Evolutionary conservation across 129 eudicot species (phyloP).

Genomic region (Lactuca saligna): DNA sequence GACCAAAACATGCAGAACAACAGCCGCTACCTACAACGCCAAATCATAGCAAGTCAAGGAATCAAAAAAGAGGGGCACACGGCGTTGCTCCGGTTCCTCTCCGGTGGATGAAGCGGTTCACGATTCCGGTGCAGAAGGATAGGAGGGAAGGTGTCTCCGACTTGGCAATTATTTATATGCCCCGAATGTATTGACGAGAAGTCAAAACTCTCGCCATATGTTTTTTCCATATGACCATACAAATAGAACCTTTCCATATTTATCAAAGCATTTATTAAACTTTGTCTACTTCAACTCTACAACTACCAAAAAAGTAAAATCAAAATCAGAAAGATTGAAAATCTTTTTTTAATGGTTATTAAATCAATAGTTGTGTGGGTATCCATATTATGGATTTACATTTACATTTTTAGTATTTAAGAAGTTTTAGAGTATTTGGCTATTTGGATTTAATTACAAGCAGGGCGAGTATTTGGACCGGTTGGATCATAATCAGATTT

Average conservation of each 20-base stretch:
- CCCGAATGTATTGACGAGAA: neutral
- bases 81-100: neutral
- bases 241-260: neutral
- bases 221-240: neutral
- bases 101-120: neutral
- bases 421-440: too few relatives aligned
- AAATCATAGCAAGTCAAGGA: neutral
- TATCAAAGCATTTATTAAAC: neutral
- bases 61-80: neutral
- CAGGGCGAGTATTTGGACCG: too few relatives aligned
- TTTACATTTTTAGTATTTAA: too few relatives aligned
- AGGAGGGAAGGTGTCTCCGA: neutral
- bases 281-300: neutral
- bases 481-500: too few relatives aligned
- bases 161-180: neutral
- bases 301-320: too few relatives aligned
- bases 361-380: too few relatives aligned
- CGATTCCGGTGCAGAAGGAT: neutral
- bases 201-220: constrained; percentile 15
- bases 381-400: too few relatives aligned
- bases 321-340: too few relatives aligned
- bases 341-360: too few relatives aligned
- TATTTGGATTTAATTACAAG: too few relatives aligned
- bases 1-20: neutral
- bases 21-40: neutral